These are phyloP conservation scores for Plasmodium chabaudi DNA, from an alignment of 169 alveolate species.

Conservation along the genomic window DNA sequence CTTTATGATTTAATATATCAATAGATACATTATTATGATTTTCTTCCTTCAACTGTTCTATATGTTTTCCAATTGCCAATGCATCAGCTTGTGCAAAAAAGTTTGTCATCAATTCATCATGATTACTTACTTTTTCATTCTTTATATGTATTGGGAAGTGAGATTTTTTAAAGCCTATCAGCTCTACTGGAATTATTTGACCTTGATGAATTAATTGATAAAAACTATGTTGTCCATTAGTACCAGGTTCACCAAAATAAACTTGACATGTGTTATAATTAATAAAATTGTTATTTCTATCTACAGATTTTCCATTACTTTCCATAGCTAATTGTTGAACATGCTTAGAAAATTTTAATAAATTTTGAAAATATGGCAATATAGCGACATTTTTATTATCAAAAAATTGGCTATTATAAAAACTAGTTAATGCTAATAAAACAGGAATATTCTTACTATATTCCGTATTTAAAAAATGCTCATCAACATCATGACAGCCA, in stretches of 20 bases:
- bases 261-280: conserved; percentile 93
- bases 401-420: conserved; percentile 93
- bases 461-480: conserved; percentile 89
- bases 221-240: conserved; percentile 98
- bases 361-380: conserved; percentile 97
- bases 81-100: conserved; percentile 99
- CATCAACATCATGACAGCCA: conserved; percentile 92
- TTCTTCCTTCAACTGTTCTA: conserved; percentile 85
- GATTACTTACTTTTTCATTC: conserved; percentile 85
- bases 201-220: conserved; percentile 99
- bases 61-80: conserved; percentile 96
- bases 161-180: conserved; percentile 96
- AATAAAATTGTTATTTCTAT: conserved; percentile 87
- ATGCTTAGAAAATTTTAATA: conserved; percentile 95
- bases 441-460: conserved; percentile 93
- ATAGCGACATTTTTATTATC: conserved; percentile 95
- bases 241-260: conserved; percentile 99
- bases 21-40: conserved; percentile 85
- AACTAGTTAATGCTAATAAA: conserved; percentile 95
- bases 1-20: conserved; percentile 91
- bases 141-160: conserved; percentile 88
- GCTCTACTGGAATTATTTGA: conserved; percentile 95
- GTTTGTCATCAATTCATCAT: conserved; percentile 98
- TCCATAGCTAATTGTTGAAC: conserved; percentile 98
- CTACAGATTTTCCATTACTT: conserved; percentile 95